Evolutionary conservation across 2,329 filamentous ascomycete genomes (phyloP), one percentile per base, ranked within the genome.

Genomic region (Sphaerulina vaccinii): DNA sequence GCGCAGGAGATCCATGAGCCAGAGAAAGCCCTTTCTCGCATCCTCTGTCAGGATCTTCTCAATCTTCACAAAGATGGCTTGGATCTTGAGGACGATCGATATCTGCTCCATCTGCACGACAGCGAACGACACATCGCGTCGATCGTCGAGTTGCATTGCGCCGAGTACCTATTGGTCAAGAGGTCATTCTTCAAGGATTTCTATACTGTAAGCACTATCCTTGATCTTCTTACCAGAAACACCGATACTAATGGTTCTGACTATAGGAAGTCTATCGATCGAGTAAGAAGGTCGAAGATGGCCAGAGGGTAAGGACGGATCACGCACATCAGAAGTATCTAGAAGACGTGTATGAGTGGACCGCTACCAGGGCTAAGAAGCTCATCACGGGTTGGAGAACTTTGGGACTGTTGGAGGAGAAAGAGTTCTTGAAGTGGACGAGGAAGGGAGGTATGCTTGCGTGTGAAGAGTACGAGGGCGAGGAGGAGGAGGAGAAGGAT

Each of bases 151-250:
- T 29, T 61, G 3, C n/a, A 19, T 5, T 57, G 55, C 37, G 50
- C 61, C 5, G 58, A 62, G 18, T 65, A 65, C 50, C 32, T 65
- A 11, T 24, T 66, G 1, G 35, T 63, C 33, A 63, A 64, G 44
- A 41, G 61, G 10, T 46, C 38, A 13, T 65, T 62, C 52, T 65
- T 51, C 48, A 39, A 36, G 5, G 44, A 54, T 13, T 32, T 32
- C 8, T 32, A 32, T 13, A 10, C 27, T 10, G 1, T 32, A 32
- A 7, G 5, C n/a, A 11, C 27, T 32, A 13, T 13, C 27, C 27
- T 13, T 2, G 27, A 32, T 10, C 5, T 32, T 32, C 10, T 3
- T 3, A 32, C 10, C 27, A 1, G 10, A 32, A 13, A 13, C 5
- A 13, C 27, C n/a, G 27, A 3, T 32, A 3, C 27, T 32, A 32